phyloP scores from a whole-genome alignment of 306 rosid species.

The Sechiopsis laciniata region DNA sequence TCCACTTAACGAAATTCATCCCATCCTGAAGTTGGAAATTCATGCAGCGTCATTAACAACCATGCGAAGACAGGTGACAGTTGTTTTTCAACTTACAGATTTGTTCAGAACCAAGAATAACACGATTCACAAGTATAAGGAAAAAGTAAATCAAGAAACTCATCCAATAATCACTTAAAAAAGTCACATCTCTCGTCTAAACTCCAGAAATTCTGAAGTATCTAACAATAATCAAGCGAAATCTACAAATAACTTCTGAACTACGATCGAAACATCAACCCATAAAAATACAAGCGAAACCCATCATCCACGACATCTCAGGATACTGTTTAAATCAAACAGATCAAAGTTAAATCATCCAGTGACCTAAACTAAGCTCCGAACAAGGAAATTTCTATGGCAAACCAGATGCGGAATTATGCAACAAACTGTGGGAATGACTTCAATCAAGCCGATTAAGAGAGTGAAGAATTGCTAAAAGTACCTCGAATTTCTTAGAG shows the following conservation, averaged over 20 bases:
- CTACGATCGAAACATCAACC: not conserved
- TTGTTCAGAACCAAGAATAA: not conserved
- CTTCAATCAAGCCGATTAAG: slow-evolving; percentile 10
- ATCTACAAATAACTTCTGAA: slow-evolving; percentile 7
- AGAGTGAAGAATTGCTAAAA: slow-evolving; percentile 11
- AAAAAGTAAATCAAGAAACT: slow-evolving; percentile 9
- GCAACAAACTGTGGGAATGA: slow-evolving; percentile 9
- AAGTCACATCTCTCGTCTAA: not conserved
- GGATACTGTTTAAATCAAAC: not conserved
- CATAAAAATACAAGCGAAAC: not conserved
- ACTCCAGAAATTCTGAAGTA: not conserved
- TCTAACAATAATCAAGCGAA: not conserved
- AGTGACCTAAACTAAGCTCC: not conserved
- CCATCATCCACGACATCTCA: not conserved
- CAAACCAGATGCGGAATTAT: not conserved
- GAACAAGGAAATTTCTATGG: not conserved
- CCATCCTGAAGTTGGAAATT: not conserved
- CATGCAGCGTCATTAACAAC: too few relatives aligned
- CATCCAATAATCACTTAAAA: not conserved
- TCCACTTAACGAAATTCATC: not conserved
- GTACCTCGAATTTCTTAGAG: slow-evolving; percentile 3
- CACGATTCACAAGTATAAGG: not conserved
- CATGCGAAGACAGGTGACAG: too few relatives aligned
- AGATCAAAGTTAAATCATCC: not conserved
- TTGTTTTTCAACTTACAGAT: not conserved